Evolutionary conservation across 129 eudicot genomes (phyloP), one percentile per base, ranked within the genome.

Genomic region (Scalesia atractyloides): DNA sequence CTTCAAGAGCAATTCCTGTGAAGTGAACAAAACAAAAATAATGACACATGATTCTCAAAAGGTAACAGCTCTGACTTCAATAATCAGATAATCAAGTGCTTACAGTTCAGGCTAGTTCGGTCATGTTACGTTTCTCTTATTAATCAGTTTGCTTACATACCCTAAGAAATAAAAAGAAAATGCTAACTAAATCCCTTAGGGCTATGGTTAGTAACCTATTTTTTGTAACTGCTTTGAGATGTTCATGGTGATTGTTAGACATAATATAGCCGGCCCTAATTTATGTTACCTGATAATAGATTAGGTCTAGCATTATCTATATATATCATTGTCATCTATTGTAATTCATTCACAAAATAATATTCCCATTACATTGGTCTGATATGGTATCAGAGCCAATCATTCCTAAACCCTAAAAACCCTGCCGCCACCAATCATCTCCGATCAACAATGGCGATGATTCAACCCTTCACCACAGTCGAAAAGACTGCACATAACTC

Each of bases 1-100:
- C 97, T 73, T 90, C 92, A 76, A 81, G 73, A 52, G 84, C 66
- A 74, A 86, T 64, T 60, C 71, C 98, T 94, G n/a, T n/a, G 15
- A 68, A 72, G 24, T 51, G 48, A 15, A 49, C 54, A 70, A 10
- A 73, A 68, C 53, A 36, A 34, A 63, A n/a, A n/a, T n/a, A n/a
- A n/a, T n/a, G n/a, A n/a, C 5, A 62, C 30, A 22, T 22, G 26
- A 22, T 22, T 22, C 26, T 22, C 15, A 62, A 52, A 10, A 0
- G 13, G 9, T 11, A 53, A 34, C 11, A 14, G 34, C n/a, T 19
- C 0, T 26, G 18, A 16, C 10, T 70, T 54, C 15, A 18, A 0
- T 5, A 22, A 3, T 34, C 49, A 9, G 36, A 39, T 20, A 52
- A 20, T 37, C 75, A 39, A 41, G 9, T 56, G 20, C 51, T 57